Evolutionary conservation across 2,329 filamentous ascomycete genomes (phyloP).

Genomic region (Aspergillus luchuensis): DNA sequence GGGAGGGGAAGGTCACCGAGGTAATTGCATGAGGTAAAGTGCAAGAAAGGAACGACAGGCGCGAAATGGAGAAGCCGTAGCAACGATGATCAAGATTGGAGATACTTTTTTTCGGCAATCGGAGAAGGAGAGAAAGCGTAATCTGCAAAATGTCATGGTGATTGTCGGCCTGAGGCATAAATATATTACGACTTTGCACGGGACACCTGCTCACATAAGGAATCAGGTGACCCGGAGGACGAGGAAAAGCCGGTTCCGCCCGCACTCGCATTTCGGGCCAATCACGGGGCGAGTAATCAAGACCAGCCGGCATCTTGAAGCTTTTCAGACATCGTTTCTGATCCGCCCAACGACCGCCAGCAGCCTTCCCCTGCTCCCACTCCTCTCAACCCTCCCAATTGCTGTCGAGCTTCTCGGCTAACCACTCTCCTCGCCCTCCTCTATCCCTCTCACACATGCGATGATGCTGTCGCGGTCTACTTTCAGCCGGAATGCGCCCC

Average conservation of each 20-base stretch:
- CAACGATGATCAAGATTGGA: not conserved
- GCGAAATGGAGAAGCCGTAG: not conserved
- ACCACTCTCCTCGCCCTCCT: conserved; percentile 36
- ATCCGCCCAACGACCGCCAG: conserved; percentile 32
- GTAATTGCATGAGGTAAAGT: conserved; percentile 32
- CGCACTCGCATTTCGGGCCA: conserved; percentile 42
- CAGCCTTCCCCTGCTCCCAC: conserved; percentile 31
- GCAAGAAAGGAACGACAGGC: conserved; percentile 2
- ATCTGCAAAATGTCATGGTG: not conserved
- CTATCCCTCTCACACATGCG: conserved; percentile 58
- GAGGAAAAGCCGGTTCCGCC: conserved; percentile 40
- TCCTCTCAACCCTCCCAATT: conserved; percentile 37
- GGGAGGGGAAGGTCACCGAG: conserved; percentile 68
- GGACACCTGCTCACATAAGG: conserved; percentile 28
- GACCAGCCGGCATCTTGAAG: conserved; percentile 44
- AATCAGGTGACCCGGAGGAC: conserved; percentile 28
- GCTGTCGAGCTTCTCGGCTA: conserved; percentile 42
- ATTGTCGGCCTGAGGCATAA: not conserved
- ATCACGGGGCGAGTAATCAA: conserved; percentile 43
- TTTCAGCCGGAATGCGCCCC: conserved; percentile 65
- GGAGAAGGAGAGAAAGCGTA: not conserved
- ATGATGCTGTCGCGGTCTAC: conserved; percentile 70
- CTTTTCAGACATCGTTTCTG: conserved; percentile 42
- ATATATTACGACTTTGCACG: conserved; percentile 2
- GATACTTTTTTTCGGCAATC: conserved; percentile 12